Evolutionary conservation across 2,329 filamentous ascomycete species (phyloP).

Genomic region (Colletotrichum horii): DNA sequence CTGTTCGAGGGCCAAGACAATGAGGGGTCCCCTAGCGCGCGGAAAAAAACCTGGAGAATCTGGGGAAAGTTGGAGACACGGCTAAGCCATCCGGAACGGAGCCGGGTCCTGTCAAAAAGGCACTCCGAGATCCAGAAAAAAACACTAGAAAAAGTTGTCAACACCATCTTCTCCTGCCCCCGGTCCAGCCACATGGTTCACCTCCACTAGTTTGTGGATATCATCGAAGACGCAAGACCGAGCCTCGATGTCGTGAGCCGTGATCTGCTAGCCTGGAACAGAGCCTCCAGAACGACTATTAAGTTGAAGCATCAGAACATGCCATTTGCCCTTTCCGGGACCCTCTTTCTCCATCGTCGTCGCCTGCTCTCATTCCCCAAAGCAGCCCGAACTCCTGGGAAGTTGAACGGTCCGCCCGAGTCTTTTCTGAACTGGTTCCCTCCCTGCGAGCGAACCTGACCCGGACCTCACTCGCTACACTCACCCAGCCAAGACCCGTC

Average conservation of each 20-base stretch:
- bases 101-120: constrained; percentile 1
- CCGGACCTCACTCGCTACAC: neutral
- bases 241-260: constrained; percentile 18
- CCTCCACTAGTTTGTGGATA: constrained; percentile 22
- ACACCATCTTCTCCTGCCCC: constrained; percentile 16
- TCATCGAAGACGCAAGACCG: constrained; percentile 20
- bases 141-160: neutral
- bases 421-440: neutral
- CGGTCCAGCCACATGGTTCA: constrained; percentile 15
- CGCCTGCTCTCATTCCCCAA: neutral
- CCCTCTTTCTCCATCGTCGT: neutral
- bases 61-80: constrained; percentile 10
- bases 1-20: neutral
- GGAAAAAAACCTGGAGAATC: constrained; percentile 5
- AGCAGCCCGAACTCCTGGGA: neutral
- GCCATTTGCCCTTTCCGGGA: neutral
- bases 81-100: constrained; percentile 7
- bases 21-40: neutral
- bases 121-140: neutral
- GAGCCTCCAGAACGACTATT: constrained; percentile 12
- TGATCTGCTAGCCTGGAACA: constrained; percentile 15
- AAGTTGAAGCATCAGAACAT: constrained; percentile 8
- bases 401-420: neutral
- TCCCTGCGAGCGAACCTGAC: neutral
- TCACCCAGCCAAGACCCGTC: constrained; percentile 7